Evolutionary conservation across 441 rosid genomes (phyloP).

Genomic region (Erodium trifolium): DNA sequence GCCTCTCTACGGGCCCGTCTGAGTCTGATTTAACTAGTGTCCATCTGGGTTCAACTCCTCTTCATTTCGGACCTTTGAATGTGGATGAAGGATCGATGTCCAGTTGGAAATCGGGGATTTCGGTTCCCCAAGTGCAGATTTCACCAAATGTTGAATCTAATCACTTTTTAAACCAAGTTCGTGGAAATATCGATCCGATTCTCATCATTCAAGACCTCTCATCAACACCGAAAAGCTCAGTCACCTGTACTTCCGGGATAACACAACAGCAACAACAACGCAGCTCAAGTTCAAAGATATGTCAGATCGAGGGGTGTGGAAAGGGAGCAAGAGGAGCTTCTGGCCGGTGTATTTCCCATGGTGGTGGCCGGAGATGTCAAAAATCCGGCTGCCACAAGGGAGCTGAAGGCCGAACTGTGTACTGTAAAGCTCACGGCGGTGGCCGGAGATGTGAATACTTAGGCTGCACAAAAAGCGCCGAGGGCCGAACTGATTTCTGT

Average conservation of each 20-base stretch:
- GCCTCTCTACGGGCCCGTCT: conserved; percentile 59
- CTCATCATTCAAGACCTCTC: conserved; percentile 46
- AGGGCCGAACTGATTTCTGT: conserved; percentile 85
- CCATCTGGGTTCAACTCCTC: conserved; percentile 30
- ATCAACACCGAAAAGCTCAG: conserved; percentile 64
- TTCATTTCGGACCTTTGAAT: conserved; percentile 28
- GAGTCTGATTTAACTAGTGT: conserved; percentile 63
- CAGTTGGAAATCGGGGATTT: conserved; percentile 31
- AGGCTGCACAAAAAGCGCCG: conserved; percentile 97
- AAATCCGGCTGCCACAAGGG: conserved; percentile 84
- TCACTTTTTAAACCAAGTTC: conserved; percentile 19
- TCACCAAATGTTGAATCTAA: conserved; percentile 34
- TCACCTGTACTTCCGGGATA: conserved; percentile 74
- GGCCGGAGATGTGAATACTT: conserved; percentile 59
- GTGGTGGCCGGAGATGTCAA: conserved; percentile 95
- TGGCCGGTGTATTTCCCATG: conserved; percentile 92
- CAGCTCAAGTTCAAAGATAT: conserved; percentile 48
- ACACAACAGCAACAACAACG: conserved; percentile 44
- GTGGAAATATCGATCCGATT: conserved; percentile 28
- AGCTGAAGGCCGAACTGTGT: conserved; percentile 94
- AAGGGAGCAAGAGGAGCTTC: conserved; percentile 99
- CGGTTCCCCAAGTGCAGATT: conserved; percentile 31
- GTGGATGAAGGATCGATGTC: conserved; percentile 52
- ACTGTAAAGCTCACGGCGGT: conserved; percentile 56
- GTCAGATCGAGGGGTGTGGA: conserved; percentile 90